Evolutionary conservation across 2,329 filamentous ascomycete genomes (phyloP), one percentile per base, ranked within the genome.

Genomic region (Aspergillus sp.): DNA sequence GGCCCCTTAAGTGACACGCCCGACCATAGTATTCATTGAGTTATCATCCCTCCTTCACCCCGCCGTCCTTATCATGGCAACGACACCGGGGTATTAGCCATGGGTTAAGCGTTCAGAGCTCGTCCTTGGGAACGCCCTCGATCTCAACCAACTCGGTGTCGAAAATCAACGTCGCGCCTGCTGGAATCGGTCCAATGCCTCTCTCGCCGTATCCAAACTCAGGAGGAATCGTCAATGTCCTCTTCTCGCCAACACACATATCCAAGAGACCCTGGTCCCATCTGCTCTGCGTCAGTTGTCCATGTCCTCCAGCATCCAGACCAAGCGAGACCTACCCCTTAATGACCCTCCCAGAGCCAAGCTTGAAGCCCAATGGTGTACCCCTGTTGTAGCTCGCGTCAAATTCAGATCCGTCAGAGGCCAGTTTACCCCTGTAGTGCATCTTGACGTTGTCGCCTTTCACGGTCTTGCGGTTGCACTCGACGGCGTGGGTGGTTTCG

Each of bases 211-310:
- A 99, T 48, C 86, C 95, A 70, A 89, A 80, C 70, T 88, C 85
- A 18, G 93, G 91, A n/a, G 92, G 91, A 56, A 99, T 95, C 18
- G 89, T 97, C 74, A 99, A 78, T 55, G 85, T 93, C 66, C 89
- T 85, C 82, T 93, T 93, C 82, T 98, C 93, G 61, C 95, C 93
- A 66, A 96, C 89, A 77, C 95, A 98, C 93, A 98, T 97, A 70
- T 90, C 90, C 53, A 95, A 68, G 39, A 98, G 83, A 49, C 93
- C 93, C 72, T 96, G 77, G 68, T 98, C 93, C 93, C 93, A 97
- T 71, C 88, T 90, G 66, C 65, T 67, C 64, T 15, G 8, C 24
- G 43, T 60, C 49, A 63, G 58, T 49, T 3, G 30, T 9, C 24
- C 9, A 20, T 17, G 20, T 12, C 20, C 22, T 41, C 15, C 15